phyloP scores from a whole-genome alignment of 2,329 filamentous ascomycete species.

The Aspergillus costaricaensis region DNA sequence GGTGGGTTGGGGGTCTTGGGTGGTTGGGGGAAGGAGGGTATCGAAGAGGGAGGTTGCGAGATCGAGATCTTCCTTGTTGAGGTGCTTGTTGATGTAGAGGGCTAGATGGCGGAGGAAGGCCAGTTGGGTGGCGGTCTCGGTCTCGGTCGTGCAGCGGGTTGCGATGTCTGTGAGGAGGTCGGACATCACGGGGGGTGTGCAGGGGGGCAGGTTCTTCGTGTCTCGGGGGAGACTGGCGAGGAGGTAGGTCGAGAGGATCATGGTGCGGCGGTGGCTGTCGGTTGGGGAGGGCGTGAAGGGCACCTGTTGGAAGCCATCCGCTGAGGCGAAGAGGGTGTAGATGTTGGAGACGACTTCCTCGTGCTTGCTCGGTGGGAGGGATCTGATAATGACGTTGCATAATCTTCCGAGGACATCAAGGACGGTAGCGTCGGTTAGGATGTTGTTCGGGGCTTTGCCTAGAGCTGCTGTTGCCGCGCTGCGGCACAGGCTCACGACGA shows the following conservation, averaged over 20 bases:
- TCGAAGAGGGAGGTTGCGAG: conserved; percentile 36
- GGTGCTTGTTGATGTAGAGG: conserved; percentile 45
- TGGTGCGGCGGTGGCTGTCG: conserved; percentile 45
- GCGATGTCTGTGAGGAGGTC: conserved; percentile 40
- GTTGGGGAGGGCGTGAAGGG: conserved; percentile 35
- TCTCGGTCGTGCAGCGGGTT: conserved; percentile 33
- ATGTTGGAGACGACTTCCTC: conserved; percentile 55
- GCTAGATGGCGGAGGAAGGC: conserved; percentile 47
- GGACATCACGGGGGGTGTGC: conserved; percentile 31
- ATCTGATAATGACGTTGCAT: conserved; percentile 60
- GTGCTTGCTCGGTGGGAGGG: conserved; percentile 55
- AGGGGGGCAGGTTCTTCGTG: conserved; percentile 33
- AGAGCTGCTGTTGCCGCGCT: conserved; percentile 41
- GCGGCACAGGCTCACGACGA: conserved; percentile 49
- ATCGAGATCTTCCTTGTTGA: conserved; percentile 36
- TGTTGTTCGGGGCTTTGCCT: conserved; percentile 36
- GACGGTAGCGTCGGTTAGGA: conserved; percentile 54
- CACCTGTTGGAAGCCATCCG: conserved; percentile 37
- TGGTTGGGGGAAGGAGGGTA: conserved; percentile 29
- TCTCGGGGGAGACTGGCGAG: conserved; percentile 55
- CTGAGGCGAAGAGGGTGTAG: conserved; percentile 54
- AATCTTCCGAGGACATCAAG: conserved; percentile 64
- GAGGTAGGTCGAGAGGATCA: conserved; percentile 60
- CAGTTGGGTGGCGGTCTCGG: conserved; percentile 40
- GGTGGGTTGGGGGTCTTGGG: conserved; percentile 28